Conservation (phyloP, 2,329 filamentous ascomycete genomes). For the Tetracladium maxilliforme region DNA sequence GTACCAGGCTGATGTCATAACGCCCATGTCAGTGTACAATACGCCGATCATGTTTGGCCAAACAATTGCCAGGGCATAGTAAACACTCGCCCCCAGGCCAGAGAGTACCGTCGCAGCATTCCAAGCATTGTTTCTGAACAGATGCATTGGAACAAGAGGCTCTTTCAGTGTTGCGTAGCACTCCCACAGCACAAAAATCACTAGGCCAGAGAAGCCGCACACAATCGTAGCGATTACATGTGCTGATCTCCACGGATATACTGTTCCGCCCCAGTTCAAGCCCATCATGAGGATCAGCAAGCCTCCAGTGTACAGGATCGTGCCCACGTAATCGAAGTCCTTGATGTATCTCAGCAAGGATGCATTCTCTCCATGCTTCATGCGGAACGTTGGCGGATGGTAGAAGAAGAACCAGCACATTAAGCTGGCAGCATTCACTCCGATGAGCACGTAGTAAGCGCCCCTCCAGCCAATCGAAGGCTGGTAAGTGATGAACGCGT, state of each 20-base stretch:
- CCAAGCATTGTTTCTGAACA: conserved; percentile 17
- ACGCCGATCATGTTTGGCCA: conserved; percentile 19
- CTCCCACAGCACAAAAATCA: conserved; percentile 14
- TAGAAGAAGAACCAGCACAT: conserved; percentile 17
- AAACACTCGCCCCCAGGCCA: conserved; percentile 19
- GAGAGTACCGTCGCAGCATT: conserved; percentile 15
- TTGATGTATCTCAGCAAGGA: no score
- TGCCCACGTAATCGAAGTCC: conserved; percentile 17
- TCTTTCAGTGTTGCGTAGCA: conserved; percentile 13
- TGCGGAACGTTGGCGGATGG: conserved; percentile 16
- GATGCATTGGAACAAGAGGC: conserved; percentile 19
- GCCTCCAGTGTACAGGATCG: conserved; percentile 13
- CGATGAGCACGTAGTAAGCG: conserved; percentile 14
- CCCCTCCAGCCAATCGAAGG: conserved; percentile 14
- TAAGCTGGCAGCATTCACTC: conserved; percentile 12
- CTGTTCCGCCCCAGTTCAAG: conserved; percentile 15
- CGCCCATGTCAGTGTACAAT: conserved; percentile 15
- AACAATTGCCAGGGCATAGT: conserved; percentile 21
- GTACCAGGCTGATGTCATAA: no score
- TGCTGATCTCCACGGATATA: conserved; percentile 16
- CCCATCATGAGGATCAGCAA: conserved; percentile 16
- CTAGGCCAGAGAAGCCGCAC: conserved; percentile 9
- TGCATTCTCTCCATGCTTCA: conserved; percentile 13
- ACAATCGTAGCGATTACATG: conserved; percentile 15
- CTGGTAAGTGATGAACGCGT: conserved; percentile 12